Evolutionary conservation across 257 asterid species (phyloP), one percentile per base, ranked within the genome.

Genomic region (Scutellaria barbata): DNA sequence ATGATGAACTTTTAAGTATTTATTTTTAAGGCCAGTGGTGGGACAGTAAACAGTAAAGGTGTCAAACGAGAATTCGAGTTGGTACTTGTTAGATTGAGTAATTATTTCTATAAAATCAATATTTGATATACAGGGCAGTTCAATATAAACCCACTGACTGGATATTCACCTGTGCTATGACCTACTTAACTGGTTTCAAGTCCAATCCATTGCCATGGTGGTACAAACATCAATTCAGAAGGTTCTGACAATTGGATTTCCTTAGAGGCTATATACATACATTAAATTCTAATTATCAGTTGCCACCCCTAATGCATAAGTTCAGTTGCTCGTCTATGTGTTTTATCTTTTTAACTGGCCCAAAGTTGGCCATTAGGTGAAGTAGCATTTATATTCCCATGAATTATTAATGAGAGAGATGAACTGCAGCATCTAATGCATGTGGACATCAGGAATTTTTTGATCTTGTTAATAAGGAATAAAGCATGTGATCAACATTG

Each of bases 261-360:
- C 77, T 33, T 54, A 37, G 46, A 46, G 33, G 35, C 63, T 30
- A 35, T 20, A 11, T 65, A 48, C 52, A 47, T 66, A 12, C 25
- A 75, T 76, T 52, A 43, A 16, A 50, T 61, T 51, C 51, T 50
- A 60, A 13, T 55, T 54, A 37, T 47, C 53, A 47, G 37, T 54
- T 48, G 39, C 30, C 74, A 75, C 48, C 73, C 13, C 51, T n/a
- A 9, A 10, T n/a, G 18, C 39, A n/a, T 61, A 60, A 20, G 41
- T 22, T 25, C 54, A 17, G 33, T 58, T 54, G 52, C 67, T 42
- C 4, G 13, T 50, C 42, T 41, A 61, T 52, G 48, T 43, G 45
- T 52, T 66, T 16, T 61, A 39, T 51, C 35, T 51, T 76, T 62
- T 46, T 66, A 54, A 48, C 69, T 25, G 59, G 25, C 20, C 55